A percentile compares a stretch with the other conserved stretches of the same genome.
Evolutionary conservation across 148 eudicot genomes (phyloP).

Genomic region (Bassia scoparia): DNA sequence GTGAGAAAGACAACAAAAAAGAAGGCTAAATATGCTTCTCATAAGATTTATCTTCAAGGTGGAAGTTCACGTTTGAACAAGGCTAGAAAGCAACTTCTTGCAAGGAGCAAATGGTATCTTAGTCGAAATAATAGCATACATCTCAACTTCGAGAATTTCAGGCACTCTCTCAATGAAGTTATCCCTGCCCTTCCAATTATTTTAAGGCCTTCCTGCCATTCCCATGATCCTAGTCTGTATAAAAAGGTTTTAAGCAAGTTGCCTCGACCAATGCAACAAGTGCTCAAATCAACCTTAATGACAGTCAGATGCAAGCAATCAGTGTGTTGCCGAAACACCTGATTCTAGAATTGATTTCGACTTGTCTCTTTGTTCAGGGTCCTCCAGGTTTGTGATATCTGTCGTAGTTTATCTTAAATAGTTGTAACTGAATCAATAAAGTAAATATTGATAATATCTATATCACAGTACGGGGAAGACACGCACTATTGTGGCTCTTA

Average conservation of each 20-base stretch:
- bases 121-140: conserved; percentile 86
- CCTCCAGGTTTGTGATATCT: conserved; percentile 96
- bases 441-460: conserved; percentile 5
- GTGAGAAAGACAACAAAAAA: conserved; percentile 75
- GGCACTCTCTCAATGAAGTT: conserved; percentile 72
- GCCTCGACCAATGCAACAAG: conserved; percentile 63
- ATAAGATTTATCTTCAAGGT: conserved; percentile 84
- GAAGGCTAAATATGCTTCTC: conserved; percentile 59
- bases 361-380: conserved; percentile 91
- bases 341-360: conserved; percentile 46
- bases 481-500: conserved; percentile 83
- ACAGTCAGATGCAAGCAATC: conserved; percentile 91
- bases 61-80: conserved; percentile 64
- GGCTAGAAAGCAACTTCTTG: conserved; percentile 76
- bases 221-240: conserved; percentile 31
- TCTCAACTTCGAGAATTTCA: conserved; percentile 94
- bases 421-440: not conserved
- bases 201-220: conserved; percentile 53
- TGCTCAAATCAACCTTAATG: conserved; percentile 68
- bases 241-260: conserved; percentile 50
- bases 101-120: conserved; percentile 90
- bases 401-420: conserved; percentile 14
- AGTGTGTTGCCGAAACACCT: conserved; percentile 48
- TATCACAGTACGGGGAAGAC: conserved; percentile 90
- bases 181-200: conserved; percentile 81